Conservation (phyloP, 2,329 filamentous ascomycete genomes). For the Cordyceps cicadae region DNA sequence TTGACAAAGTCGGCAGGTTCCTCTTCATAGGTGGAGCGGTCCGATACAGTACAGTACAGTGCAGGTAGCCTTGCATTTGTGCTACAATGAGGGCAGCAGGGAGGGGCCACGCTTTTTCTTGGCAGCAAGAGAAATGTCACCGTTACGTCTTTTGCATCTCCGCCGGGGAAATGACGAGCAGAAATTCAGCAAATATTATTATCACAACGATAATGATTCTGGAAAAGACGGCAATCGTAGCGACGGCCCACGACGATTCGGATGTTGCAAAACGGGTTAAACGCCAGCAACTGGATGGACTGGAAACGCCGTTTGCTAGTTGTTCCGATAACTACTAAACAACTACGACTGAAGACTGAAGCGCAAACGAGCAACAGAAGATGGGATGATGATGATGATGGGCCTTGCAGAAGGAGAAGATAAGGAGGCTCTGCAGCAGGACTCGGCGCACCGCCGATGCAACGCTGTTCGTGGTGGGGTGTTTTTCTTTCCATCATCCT, state of each 20-base stretch:
- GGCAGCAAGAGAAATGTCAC: background rate
- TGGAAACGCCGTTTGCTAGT: background rate
- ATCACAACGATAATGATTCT: background rate
- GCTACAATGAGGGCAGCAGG: background rate
- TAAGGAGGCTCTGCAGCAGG: no score
- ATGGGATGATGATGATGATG: constrained; percentile 5
- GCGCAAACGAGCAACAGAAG: constrained; percentile 2
- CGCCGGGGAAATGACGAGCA: background rate
- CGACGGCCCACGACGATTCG: background rate
- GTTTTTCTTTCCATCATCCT: background rate
- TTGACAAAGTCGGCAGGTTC: background rate
- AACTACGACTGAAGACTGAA: constrained; percentile 2
- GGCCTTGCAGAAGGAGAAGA: background rate
- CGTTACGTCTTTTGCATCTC: background rate
- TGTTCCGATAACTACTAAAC: background rate
- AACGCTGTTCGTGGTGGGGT: background rate
- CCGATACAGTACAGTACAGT: no score
- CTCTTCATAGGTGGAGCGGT: no score
- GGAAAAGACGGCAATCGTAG: background rate
- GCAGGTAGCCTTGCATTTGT: background rate
- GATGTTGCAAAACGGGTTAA: background rate
- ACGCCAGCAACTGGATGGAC: background rate
- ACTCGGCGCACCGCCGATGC: background rate
- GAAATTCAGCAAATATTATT: background rate
- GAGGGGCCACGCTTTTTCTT: background rate